These are phyloP conservation scores for Vanderwaltozyma polyspora DNA, from an alignment of 805 yeast species.

Conservation along the genomic window DNA sequence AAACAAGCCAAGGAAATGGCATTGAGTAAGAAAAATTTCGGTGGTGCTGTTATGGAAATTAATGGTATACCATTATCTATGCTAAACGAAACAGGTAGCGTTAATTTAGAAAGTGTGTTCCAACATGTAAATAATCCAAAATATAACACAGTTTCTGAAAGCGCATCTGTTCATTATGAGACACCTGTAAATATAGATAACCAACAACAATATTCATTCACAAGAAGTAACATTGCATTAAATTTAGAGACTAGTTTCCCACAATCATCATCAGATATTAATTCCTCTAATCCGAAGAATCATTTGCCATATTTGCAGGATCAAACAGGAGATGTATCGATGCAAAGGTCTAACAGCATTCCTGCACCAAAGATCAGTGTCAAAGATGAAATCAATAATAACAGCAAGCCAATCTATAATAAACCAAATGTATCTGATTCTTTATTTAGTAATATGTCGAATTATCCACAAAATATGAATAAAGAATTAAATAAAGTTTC, in stretches of 20 bases:
- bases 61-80: conserved; percentile 60
- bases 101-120: conserved; percentile 18
- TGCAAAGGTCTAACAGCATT: conserved; percentile 3
- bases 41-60: conserved; percentile 37
- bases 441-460: no score
- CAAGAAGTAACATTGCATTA: not conserved
- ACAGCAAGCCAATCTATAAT: not conserved
- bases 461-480: not conserved
- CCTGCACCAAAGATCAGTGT: not conserved
- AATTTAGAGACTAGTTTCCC: not conserved
- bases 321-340: no score
- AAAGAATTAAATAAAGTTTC: not conserved
- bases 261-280: not conserved
- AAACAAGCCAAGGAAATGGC: conserved; percentile 24
- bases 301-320: no score
- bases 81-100: conserved; percentile 74
- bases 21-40: conserved; percentile 11
- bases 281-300: not conserved
- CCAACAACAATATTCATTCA: not conserved
- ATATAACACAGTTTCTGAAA: no score
- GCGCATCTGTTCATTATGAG: not conserved
- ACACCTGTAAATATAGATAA: not conserved
- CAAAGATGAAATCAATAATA: not conserved
- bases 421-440: no score
- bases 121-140: no score